phyloP scores from a whole-genome alignment of 2,329 filamentous ascomycete genomes.

The Amylocarpus encephaloides region DNA sequence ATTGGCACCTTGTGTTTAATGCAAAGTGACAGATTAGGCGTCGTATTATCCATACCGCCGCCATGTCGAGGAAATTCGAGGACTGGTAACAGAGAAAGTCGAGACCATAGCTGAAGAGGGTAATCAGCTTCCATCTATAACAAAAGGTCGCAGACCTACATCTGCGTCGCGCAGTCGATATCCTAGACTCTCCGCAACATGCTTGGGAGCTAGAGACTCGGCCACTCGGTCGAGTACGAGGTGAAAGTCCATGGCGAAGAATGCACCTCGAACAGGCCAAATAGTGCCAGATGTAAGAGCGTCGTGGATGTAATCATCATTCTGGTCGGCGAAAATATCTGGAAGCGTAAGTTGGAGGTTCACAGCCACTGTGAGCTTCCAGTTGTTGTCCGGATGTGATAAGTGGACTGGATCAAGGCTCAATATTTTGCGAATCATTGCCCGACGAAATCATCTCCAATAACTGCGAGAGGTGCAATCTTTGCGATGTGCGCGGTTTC shows the following conservation, averaged over 20 bases:
- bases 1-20: constrained; percentile 14
- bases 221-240: constrained; percentile 18
- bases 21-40: constrained; percentile 14
- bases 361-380: constrained; percentile 14
- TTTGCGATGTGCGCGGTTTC: no score
- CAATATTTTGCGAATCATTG: constrained; percentile 6
- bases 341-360: constrained; percentile 9
- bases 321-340: not conserved
- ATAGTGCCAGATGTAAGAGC: constrained; percentile 21
- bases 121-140: constrained; percentile 5
- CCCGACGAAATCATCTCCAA: not conserved
- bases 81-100: constrained; percentile 19
- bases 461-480: no score
- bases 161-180: constrained; percentile 17
- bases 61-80: constrained; percentile 9
- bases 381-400: constrained; percentile 6
- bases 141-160: constrained; percentile 11
- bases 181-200: constrained; percentile 15
- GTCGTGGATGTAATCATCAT: constrained; percentile 3
- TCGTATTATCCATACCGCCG: not conserved
- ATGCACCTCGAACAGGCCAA: constrained; percentile 21
- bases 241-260: constrained; percentile 18
- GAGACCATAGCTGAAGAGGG: constrained; percentile 22
- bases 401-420: constrained; percentile 15
- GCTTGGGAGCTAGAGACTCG: not conserved